These are phyloP conservation scores for Diaporthe citriasiana DNA, from an alignment of 2,329 filamentous ascomycete genomes.

Conservation along the genomic window DNA sequence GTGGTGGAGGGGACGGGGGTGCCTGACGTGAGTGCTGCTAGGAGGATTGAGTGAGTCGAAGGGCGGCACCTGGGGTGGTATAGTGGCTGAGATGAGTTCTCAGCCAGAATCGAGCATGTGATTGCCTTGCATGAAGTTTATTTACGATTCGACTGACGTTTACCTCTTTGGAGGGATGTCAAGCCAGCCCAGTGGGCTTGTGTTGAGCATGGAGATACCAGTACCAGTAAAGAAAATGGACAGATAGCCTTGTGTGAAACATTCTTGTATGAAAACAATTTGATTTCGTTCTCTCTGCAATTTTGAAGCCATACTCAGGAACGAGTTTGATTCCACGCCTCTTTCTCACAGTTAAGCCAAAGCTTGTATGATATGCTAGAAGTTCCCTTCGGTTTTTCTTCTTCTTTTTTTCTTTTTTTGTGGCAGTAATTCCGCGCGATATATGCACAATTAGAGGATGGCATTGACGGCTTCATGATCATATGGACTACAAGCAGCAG, in stretches of 20 bases:
- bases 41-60: constrained; percentile 39
- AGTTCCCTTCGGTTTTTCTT: no score
- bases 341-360: not conserved
- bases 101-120: no score
- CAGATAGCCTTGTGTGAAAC: not conserved
- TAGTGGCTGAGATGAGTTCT: not conserved
- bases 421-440: not conserved
- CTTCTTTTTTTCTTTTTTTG: no score
- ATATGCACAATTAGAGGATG: not conserved
- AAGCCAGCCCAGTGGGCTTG: not conserved
- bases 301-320: not conserved
- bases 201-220: constrained; percentile 26
- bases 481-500: not conserved
- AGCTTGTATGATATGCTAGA: not conserved
- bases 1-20: constrained; percentile 62
- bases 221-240: not conserved
- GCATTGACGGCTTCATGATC: not conserved
- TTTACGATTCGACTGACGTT: not conserved
- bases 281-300: not conserved
- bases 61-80: not conserved
- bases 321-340: not conserved
- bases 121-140: not conserved
- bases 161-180: not conserved
- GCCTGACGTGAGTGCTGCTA: constrained; percentile 41
- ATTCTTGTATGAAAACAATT: not conserved